These are phyloP conservation scores for Laetiporus sulphureus DNA, from an alignment of 1,284 basidiomycete genomes.

Conservation along the genomic window DNA sequence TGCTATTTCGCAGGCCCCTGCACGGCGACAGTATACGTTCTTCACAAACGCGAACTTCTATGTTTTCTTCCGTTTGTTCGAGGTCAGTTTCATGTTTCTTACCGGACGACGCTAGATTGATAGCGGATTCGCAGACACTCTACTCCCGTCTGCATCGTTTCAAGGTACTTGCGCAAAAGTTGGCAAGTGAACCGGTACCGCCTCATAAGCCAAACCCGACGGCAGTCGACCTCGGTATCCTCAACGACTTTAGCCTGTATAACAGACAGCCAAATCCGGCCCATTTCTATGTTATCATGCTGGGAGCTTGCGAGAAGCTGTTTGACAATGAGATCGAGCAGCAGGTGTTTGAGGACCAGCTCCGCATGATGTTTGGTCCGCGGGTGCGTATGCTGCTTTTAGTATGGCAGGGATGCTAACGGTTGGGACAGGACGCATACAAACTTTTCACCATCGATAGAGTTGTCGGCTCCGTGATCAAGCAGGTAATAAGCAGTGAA, in stretches of 20 bases:
- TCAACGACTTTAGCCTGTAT: constrained; percentile 18
- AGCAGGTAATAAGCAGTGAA: constrained; percentile 48
- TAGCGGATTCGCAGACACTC: constrained; percentile 59
- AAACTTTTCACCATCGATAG: constrained; percentile 94
- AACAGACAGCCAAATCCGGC: constrained; percentile 29
- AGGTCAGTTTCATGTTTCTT: too few species aligned
- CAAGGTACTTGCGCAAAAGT: constrained; percentile 60
- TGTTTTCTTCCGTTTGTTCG: constrained; percentile 75
- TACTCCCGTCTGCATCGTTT: constrained; percentile 82
- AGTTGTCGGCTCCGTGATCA: constrained; percentile 81
- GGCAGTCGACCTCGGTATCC: constrained; percentile 28
- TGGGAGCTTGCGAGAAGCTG: constrained; percentile 84
- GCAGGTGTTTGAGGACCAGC: constrained; percentile 83
- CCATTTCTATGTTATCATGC: constrained; percentile 78
- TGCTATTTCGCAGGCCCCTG: constrained; percentile 15
- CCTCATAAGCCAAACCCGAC: constrained; percentile 21
- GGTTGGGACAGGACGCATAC: constrained; percentile 53
- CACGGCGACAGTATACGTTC: constrained; percentile 58
- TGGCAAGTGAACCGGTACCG: constrained; percentile 29
- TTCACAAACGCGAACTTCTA: constrained; percentile 92
- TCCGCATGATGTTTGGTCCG: constrained; percentile 87
- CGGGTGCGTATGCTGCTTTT: too few species aligned
- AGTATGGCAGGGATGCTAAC: too few species aligned
- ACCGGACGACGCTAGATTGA: too few species aligned
- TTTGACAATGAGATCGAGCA: constrained; percentile 93